Base-by-base conservation (phyloP, 805 yeast genomes). In the Saturnispora serradocipensis region DNA sequence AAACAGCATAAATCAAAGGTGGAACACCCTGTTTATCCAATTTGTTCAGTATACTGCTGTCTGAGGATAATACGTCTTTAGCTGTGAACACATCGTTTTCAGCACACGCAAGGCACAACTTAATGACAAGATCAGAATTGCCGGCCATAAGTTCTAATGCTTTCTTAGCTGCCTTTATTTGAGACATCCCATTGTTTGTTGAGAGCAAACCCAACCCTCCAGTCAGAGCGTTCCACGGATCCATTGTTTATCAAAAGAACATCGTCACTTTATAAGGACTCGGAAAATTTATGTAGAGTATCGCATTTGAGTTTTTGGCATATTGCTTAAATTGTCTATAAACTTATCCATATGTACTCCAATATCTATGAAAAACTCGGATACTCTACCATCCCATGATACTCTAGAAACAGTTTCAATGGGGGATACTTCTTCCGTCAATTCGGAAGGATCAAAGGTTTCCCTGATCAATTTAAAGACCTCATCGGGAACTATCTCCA, bases 1-100 rank as follows among this genome's bases (percentile, higher is more conserved):
- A 78, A 24, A 82, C 72, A 10, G 84, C 77, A 60, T 76, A 81
- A 3, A 80, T 71, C 47, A 76, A 61, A 5, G 79, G 74, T 1
- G 74, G 70, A 1, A 75, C 57, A 0, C 80, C 80, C 28, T 73
- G 71, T 7, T 61, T 56, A 39, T 72, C 76, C 28, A 59, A 38
- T 28, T 61, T 58, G 25, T 65, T 58, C 15, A 71, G 51, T 1
- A 58, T 27, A 4, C 53, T 45, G 4, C 51, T 53, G 13, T 56
- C 56, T 9, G 54, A 63, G 2, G 55, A 44, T 13, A 66, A 57
- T 2, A 68, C 56, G 16, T 62, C 61, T 27, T 65, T 58, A 13
- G 68, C 58, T 10, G 65, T 47, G 13, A 51, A 55, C 11, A 58
- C 60, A 46, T 72, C 74, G 25, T 72, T 72, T 27, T 70, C 64